Conservation (phyloP, 495 filamentous ascomycete species). For the Neurospora sp. region DNA sequence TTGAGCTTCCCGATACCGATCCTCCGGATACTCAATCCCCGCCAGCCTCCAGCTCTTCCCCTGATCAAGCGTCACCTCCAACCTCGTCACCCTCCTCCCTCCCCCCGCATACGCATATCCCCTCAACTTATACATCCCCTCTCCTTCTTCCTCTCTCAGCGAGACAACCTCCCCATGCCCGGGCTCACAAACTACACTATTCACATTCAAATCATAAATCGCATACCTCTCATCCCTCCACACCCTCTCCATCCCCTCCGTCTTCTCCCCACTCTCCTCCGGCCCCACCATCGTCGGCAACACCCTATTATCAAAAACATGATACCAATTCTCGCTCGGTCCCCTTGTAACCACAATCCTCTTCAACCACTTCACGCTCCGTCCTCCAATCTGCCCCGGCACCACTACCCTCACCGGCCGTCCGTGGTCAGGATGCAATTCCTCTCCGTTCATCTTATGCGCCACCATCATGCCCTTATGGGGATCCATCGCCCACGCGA, state of each 20-base stretch:
- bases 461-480: constrained; percentile 84
- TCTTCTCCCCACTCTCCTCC: constrained; percentile 64
- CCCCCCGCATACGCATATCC: constrained; percentile 91
- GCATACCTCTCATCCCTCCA: constrained; percentile 92
- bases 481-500: constrained; percentile 81
- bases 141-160: constrained; percentile 26
- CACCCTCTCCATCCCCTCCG: constrained; percentile 61
- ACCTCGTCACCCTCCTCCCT: constrained; percentile 72
- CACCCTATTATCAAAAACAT: constrained; percentile 90
- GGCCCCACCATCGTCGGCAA: constrained; percentile 82
- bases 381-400: constrained; percentile 86
- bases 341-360: constrained; percentile 64
- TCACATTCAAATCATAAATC: constrained; percentile 88
- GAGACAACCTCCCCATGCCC: constrained; percentile 65
- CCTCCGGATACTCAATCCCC: constrained; percentile 76
- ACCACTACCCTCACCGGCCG: constrained; percentile 77
- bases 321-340: constrained; percentile 94
- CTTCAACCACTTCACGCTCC: constrained; percentile 95
- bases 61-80: constrained; percentile 80
- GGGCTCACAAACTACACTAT: constrained; percentile 75
- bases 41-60: constrained; percentile 77
- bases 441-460: constrained; percentile 87
- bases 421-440: constrained; percentile 78
- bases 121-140: constrained; percentile 48
- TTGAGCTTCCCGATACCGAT: constrained; percentile 62